These are phyloP conservation scores for Aspergillus indologenus DNA, from an alignment of 495 filamentous ascomycete genomes.

Conservation along the genomic window DNA sequence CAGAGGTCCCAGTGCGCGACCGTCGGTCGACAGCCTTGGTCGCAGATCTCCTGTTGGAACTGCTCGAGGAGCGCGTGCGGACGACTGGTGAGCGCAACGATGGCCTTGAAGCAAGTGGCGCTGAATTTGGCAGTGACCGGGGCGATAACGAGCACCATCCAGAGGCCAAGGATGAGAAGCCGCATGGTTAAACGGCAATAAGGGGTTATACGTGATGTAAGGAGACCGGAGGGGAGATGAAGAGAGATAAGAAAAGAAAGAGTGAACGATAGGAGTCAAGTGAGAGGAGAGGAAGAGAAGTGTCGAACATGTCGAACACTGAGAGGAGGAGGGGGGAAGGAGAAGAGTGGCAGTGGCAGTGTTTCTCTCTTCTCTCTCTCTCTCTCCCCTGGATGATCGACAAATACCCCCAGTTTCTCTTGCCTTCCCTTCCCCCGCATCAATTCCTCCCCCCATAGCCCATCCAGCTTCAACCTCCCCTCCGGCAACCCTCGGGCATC, in stretches of 20 bases:
- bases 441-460: neutral
- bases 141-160: constrained; percentile 24
- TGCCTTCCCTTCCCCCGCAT: constrained; percentile 2
- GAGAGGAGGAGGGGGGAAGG: neutral
- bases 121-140: constrained; percentile 29
- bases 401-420: constrained; percentile 6
- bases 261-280: neutral
- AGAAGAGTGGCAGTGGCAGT: neutral
- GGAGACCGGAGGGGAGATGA: too few species aligned
- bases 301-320: too few species aligned
- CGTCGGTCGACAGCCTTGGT: constrained; percentile 39
- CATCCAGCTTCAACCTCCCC: neutral
- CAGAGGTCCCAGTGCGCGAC: constrained; percentile 46
- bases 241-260: neutral
- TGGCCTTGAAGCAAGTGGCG: constrained; percentile 38
- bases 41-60: constrained; percentile 44
- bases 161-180: constrained; percentile 14
- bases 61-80: constrained; percentile 35
- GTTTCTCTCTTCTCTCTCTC: too few species aligned
- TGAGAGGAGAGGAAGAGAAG: too few species aligned
- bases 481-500: neutral
- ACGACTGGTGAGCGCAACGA: constrained; percentile 36
- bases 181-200: constrained; percentile 13
- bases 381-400: constrained; percentile 9
- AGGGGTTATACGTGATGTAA: neutral